Base-by-base conservation (phyloP, 192 early-diverging fungal species). In the Backusella tarrabulga region DNA sequence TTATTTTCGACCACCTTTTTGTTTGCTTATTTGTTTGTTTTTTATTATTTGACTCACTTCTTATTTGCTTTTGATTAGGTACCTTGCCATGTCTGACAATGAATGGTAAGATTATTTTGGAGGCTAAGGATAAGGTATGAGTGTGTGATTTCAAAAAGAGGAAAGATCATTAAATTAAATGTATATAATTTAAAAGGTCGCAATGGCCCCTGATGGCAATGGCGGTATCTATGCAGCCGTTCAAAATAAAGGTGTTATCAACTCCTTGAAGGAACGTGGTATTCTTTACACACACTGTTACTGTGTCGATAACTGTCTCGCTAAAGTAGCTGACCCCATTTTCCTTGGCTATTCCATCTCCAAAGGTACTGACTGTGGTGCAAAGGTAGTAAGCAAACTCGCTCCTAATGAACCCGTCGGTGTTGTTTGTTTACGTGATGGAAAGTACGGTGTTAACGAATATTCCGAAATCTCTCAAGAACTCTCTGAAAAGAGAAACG, bases 221-320 rank as follows among this genome's bases (percentile, higher is more conserved):
- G 95, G 95, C 79, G 98, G 98, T 66, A 96, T 99, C 77, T 99
- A 99, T 85, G 93, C 95, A 42, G 97, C 97, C 26, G 86, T 99
- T 44, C 90, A 92, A 56, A 84, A 87, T 32, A 94, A 94, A 80
- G 95, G 95, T 41, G 91, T 96, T 1, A 85, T 98, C 50, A 87
- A 83, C 52, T 92, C 94, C 77, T 88, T 99, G 75, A 91, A 91
- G 34, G 80, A 85, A 68, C 93, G 96, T 79, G 92, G 93, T 42
- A 90, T 99, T 71, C 88, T 92, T 78, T 97, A 94, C 83, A 84
- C 96, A 26, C 98, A 99, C 82, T 92, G 92, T 36, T 98, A 98
- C 89, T 96, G 97, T 80, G 97, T 99, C 41, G 98, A 99, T 83
- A 99, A 99, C 84, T 97, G 97, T 72, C 86, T 99, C 21, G 97